Evolutionary conservation across 108 stramenopile species (phyloP), one percentile per base, ranked within the genome.

Genomic region (Nannochloropsis salina): DNA sequence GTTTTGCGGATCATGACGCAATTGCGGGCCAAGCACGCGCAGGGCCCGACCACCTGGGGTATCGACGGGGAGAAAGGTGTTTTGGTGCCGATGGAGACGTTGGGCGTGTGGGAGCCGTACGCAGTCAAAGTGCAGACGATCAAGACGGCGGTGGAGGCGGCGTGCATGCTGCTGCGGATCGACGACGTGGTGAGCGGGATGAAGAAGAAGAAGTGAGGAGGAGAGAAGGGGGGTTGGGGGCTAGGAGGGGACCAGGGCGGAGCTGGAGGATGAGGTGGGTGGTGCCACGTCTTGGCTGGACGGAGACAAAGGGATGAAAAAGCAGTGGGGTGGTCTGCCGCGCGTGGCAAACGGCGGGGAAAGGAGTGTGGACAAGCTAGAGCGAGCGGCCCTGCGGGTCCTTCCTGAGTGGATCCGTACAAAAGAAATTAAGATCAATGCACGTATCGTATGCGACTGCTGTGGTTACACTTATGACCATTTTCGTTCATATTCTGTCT

Each of bases 81-180:
- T n/a, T 84, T 98, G 86, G 96, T 93, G 2, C 96, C 97, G 92
- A 99, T 99, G 98, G 92, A 93, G 83, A 93, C 96, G 61, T 93
- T 94, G 84, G 97, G 97, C 45, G 94, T 99, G 84, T 99, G 98
- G 98, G 99, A 99, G 89, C 97, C 99, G 41, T 96, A 96, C 87
- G 90, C 94, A 45, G 99, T 99, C 85, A 99, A 99, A 92, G 94
- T 96, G n/a, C 99, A 99, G 94, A 99, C 98, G n/a, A 95, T 99
- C 94, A 99, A 99, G 92, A 99, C 99, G 41, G 95, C 98, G 22
- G 96, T 99, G 82, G 99, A 99, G 90, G 94, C 95, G 86, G 98
- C 98, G n/a, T 97, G 97, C 90, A 89, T 93, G 88, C 86, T 93
- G 61, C 88, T 93, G 47, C 90, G 93, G 44, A 98, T 99, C 91